phyloP scores from a whole-genome alignment of 2,329 filamentous ascomycete species.

The Pyricularia sp. region DNA sequence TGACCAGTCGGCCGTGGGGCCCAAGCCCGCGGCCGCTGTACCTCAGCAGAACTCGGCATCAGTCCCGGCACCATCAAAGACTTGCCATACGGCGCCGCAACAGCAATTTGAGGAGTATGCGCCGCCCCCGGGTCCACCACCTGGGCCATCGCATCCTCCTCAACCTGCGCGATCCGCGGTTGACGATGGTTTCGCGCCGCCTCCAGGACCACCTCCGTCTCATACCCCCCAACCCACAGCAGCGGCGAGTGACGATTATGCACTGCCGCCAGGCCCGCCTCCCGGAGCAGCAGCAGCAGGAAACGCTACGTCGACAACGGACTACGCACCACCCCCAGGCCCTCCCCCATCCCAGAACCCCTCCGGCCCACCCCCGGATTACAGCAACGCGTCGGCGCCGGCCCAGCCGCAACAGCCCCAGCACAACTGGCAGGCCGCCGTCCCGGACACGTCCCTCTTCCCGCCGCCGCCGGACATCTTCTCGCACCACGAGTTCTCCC shows the following conservation, averaged over 20 bases:
- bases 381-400: conserved; percentile 18
- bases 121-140: conserved; percentile 19
- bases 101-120: conserved; percentile 10
- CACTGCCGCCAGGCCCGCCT: conserved; percentile 15
- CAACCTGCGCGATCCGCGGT: not conserved
- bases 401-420: conserved; percentile 23
- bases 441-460: conserved; percentile 64
- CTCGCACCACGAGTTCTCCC: conserved; percentile 52
- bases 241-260: conserved; percentile 11
- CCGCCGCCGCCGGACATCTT: conserved; percentile 64
- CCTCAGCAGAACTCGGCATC: conserved; percentile 1
- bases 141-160: conserved; percentile 4
- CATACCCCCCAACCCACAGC: conserved; percentile 4
- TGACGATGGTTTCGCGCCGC: conserved; percentile 12
- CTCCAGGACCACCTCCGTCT: conserved; percentile 7
- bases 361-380: conserved; percentile 8
- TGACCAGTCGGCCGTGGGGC: conserved; percentile 2
- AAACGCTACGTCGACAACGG: not conserved
- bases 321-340: conserved; percentile 16
- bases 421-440: conserved; percentile 62
- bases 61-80: not conserved
- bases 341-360: conserved; percentile 15
- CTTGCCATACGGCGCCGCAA: not conserved
- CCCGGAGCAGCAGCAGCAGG: conserved; percentile 10
- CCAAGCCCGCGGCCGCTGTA: conserved; percentile 4